Conservation (phyloP, 768 basidiomycete species). For the Guyanaporus albipodus region DNA sequence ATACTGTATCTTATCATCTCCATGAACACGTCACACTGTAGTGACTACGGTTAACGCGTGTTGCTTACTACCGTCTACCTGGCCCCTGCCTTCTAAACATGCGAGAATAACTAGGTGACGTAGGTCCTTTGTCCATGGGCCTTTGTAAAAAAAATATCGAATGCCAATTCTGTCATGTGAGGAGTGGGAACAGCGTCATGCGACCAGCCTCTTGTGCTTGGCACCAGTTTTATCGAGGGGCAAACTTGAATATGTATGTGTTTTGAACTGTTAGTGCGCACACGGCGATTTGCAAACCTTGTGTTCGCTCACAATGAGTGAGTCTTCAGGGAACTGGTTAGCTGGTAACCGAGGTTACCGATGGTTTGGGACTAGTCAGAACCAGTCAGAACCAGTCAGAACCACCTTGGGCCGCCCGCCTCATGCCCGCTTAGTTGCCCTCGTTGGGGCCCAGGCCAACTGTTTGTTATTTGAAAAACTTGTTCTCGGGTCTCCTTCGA, state of each 20-base stretch:
- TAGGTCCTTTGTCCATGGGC: constrained; percentile 20
- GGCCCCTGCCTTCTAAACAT: constrained; percentile 4
- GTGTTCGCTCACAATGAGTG: not conserved
- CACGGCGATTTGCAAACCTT: not conserved
- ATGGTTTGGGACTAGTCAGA: too few species aligned
- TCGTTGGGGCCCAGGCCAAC: too few species aligned
- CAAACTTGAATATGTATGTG: not conserved
- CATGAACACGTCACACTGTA: constrained; percentile 10
- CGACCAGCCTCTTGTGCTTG: not conserved
- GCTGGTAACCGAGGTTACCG: too few species aligned
- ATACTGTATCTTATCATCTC: constrained; percentile 9
- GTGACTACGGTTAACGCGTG: not conserved
- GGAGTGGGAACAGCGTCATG: constrained; percentile 8
- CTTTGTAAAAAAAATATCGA: not conserved
- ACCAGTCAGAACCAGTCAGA: too few species aligned
- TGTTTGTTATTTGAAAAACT: too few species aligned
- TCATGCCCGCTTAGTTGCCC: too few species aligned
- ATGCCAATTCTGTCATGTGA: not conserved
- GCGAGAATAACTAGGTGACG: constrained; percentile 19
- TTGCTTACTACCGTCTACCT: not conserved
- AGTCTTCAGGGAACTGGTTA: too few species aligned
- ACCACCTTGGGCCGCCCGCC: too few species aligned
- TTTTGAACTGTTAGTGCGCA: not conserved
- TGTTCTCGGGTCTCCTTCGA: too few species aligned
- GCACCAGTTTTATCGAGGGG: not conserved